Percentiles rank a stretch among this genome's conserved stretches.
phyloP scores from a whole-genome alignment of 345 rosid genomes.

The Cardamine occulta region DNA sequence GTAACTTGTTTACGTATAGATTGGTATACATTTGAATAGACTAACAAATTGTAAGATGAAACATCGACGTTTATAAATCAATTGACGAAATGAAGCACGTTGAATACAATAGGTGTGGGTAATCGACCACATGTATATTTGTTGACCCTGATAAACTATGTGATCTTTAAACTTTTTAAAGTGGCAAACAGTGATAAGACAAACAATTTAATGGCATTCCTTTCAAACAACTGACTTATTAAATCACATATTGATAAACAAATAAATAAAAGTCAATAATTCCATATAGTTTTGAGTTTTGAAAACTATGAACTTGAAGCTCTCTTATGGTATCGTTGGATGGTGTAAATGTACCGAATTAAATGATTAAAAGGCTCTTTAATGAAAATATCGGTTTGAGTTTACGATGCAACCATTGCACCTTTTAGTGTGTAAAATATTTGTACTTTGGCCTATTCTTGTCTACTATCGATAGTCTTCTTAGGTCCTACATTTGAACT shows the following conservation, averaged over 20 bases:
- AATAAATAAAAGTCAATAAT: conserved; percentile 6
- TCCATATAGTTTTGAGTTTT: background rate
- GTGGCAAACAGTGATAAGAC: conserved; percentile 1
- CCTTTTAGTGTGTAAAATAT: too few relatives aligned
- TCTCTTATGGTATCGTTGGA: background rate
- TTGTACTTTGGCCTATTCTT: too few relatives aligned
- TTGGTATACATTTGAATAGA: background rate
- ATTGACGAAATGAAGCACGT: conserved; percentile 20
- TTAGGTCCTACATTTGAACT: too few relatives aligned
- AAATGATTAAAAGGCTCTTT: background rate
- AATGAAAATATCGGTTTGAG: background rate
- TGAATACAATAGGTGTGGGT: conserved; percentile 36
- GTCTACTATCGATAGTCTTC: too few relatives aligned
- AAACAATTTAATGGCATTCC: background rate
- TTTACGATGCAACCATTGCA: too few relatives aligned
- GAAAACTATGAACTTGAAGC: background rate
- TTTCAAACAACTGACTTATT: background rate
- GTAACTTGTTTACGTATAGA: background rate
- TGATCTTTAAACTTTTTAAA: conserved; percentile 4
- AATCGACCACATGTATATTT: conserved; percentile 37
- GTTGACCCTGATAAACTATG: conserved; percentile 37
- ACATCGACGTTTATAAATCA: conserved; percentile 1
- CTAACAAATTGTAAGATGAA: background rate
- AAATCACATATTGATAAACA: conserved; percentile 12
- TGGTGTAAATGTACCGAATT: background rate